Evolutionary conservation across 1,139 yeast species (phyloP).

Genomic region (Williopsis jadinii): DNA sequence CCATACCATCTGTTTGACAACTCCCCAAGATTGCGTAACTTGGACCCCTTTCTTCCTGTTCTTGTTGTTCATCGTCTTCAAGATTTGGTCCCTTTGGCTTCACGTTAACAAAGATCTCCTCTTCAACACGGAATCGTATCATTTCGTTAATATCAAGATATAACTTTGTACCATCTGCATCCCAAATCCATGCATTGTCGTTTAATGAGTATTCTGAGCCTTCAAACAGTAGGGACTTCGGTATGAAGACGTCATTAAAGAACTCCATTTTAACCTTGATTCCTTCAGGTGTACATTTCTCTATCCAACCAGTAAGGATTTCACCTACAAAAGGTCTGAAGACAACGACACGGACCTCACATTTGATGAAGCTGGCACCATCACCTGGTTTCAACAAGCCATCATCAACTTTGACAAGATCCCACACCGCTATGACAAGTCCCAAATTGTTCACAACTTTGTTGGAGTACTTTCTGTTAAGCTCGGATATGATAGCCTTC

Average conservation of each 20-base stretch:
- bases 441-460: slow-evolving; percentile 80
- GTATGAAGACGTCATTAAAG: slow-evolving; percentile 88
- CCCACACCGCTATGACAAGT: slow-evolving; percentile 78
- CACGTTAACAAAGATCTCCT: slow-evolving; percentile 75
- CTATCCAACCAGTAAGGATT: slow-evolving; percentile 88
- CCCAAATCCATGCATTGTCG: slow-evolving; percentile 97
- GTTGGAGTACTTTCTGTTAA: slow-evolving; percentile 80
- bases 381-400: slow-evolving; percentile 94
- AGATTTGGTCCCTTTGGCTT: slow-evolving; percentile 66
- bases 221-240: slow-evolving; percentile 75
- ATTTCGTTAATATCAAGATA: slow-evolving; percentile 87
- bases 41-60: slow-evolving; percentile 28
- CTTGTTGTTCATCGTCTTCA: slow-evolving; percentile 31
- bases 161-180: slow-evolving; percentile 58
- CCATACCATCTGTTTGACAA: slow-evolving; percentile 95
- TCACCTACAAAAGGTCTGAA: slow-evolving; percentile 96
- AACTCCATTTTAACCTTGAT: slow-evolving; percentile 72
- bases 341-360: slow-evolving; percentile 65
- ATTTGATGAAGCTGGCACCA: slow-evolving; percentile 80
- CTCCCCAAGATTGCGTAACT: slow-evolving; percentile 87
- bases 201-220: slow-evolving; percentile 59
- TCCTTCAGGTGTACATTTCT: slow-evolving; percentile 82
- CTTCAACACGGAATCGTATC: slow-evolving; percentile 84
- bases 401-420: slow-evolving; percentile 70
- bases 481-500: slow-evolving; percentile 69